These are phyloP conservation scores for Arachis monticola DNA, from an alignment of 331 rosid species.

Conservation along the genomic window DNA sequence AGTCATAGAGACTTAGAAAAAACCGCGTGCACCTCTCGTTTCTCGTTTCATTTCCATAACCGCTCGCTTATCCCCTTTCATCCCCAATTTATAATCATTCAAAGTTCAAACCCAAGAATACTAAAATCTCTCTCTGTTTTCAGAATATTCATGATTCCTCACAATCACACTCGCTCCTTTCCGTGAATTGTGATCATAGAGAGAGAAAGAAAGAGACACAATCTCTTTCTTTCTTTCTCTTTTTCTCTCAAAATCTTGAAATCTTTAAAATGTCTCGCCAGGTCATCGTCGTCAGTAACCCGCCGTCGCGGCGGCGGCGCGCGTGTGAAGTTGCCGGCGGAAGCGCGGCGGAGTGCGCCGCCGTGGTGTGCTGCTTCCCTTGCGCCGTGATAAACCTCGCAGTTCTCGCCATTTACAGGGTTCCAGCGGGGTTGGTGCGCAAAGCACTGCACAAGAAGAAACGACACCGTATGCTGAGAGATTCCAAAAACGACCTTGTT, in stretches of 20 bases:
- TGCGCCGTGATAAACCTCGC: conserved; percentile 61
- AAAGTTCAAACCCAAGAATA: no score
- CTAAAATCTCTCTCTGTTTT: not conserved
- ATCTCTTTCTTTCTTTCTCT: no score
- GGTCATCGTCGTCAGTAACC: conserved; percentile 21
- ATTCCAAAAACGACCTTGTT: conserved; percentile 10
- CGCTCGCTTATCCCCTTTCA: not conserved
- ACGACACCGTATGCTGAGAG: conserved; percentile 9
- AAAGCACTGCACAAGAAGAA: conserved; percentile 48
- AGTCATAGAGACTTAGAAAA: no score
- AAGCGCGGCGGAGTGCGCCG: conserved; percentile 76
- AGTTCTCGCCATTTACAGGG: conserved; percentile 53
- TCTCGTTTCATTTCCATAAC: not conserved
- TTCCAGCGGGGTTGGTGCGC: conserved; percentile 55
- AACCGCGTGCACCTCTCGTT: not conserved
- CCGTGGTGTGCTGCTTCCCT: conserved; percentile 82
- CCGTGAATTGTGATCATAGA: not conserved
- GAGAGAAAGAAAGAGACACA: not conserved
- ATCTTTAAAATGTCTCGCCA: conserved; percentile 43
- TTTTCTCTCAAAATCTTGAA: no score
- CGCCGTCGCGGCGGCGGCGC: conserved; percentile 25
- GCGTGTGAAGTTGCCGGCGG: conserved; percentile 68
- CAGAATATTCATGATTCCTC: not conserved
- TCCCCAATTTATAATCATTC: not conserved
- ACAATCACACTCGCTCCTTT: not conserved